Conservation (phyloP, 306 rosid genomes). For the Cercis canadensis region DNA sequence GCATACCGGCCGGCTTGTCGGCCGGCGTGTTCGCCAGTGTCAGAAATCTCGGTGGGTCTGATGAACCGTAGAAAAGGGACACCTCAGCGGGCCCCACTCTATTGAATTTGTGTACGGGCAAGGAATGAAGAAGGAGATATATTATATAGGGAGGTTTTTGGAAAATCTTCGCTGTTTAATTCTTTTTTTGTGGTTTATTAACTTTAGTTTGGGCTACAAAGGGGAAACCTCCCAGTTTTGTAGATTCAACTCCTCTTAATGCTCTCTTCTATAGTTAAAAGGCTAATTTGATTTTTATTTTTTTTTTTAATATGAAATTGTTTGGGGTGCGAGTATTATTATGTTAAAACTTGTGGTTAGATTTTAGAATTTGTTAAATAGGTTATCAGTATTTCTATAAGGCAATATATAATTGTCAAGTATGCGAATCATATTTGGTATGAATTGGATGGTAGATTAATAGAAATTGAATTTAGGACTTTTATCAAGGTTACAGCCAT, state of each 20-base stretch:
- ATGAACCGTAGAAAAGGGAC: conserved; percentile 84
- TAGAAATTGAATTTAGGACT: too few species aligned
- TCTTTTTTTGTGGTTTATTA: too few species aligned
- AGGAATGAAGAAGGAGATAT: conserved; percentile 10
- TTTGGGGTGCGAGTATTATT: too few species aligned
- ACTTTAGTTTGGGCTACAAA: neutral
- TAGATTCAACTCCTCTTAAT: neutral
- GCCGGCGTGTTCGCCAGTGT: conserved; percentile 54
- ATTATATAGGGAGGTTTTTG: conserved; percentile 18
- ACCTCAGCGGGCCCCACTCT: conserved; percentile 87
- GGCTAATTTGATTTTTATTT: neutral
- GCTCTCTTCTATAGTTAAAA: neutral
- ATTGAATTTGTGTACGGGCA: conserved; percentile 49
- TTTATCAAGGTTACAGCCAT: too few species aligned
- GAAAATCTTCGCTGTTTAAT: neutral
- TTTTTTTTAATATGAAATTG: too few species aligned
- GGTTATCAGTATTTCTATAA: too few species aligned
- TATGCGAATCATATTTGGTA: too few species aligned
- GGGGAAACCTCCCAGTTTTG: conserved; percentile 44
- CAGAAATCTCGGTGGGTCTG: conserved; percentile 55
- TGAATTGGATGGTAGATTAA: too few species aligned
- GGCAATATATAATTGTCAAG: too few species aligned
- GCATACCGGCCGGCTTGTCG: conserved; percentile 45
- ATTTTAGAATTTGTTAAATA: too few species aligned
- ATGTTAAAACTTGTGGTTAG: too few species aligned